These are phyloP conservation scores for Delonix regia DNA, from an alignment of 306 rosid species.

Conservation along the genomic window DNA sequence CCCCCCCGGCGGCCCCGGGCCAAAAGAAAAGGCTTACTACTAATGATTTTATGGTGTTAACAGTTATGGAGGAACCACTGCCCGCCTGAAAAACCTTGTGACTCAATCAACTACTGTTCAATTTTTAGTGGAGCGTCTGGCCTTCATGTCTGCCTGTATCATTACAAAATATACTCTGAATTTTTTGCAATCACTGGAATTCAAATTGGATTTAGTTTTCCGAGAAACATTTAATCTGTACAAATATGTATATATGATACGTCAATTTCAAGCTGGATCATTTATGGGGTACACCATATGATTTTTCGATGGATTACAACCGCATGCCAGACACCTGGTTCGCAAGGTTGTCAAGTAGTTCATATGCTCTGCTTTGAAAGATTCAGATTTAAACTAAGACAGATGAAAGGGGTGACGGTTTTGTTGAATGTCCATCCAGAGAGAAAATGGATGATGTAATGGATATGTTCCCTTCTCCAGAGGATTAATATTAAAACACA, in stretches of 20 bases:
- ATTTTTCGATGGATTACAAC: neutral
- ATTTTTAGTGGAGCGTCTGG: neutral
- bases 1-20: neutral
- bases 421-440: neutral
- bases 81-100: conserved; percentile 42
- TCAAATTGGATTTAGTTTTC: neutral
- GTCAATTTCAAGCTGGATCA: neutral
- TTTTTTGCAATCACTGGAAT: neutral
- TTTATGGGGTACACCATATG: neutral
- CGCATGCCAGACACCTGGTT: neutral
- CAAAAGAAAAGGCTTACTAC: neutral
- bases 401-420: neutral
- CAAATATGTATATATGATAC: neutral
- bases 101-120: neutral
- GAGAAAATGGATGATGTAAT: neutral
- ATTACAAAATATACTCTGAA: neutral
- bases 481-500: neutral
- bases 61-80: conserved; percentile 69
- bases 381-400: neutral
- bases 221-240: neutral
- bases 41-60: conserved; percentile 6
- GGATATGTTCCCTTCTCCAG: neutral
- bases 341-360: neutral
- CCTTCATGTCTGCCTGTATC: neutral
- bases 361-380: neutral